These are phyloP conservation scores for Naumovozyma dairenensis DNA, from an alignment of 805 yeast genomes.

Conservation along the genomic window DNA sequence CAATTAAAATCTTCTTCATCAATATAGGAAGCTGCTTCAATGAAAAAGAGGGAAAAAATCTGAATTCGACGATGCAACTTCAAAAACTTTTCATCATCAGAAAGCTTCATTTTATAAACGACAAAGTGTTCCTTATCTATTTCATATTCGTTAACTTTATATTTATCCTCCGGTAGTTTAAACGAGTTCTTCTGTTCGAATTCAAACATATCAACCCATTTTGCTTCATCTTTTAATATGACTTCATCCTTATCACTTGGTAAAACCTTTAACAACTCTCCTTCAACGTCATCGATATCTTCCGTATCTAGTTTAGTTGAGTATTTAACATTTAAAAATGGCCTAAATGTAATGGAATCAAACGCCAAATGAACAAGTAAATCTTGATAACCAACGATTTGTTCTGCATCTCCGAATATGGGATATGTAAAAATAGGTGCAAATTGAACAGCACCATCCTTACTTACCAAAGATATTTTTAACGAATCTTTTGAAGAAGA, in stretches of 20 bases:
- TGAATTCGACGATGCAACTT: constrained; percentile 63
- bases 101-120: constrained; percentile 37
- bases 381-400: constrained; percentile 73
- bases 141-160: constrained; percentile 26
- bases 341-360: constrained; percentile 64
- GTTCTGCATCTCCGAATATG: constrained; percentile 85
- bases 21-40: constrained; percentile 89
- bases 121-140: constrained; percentile 34
- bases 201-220: constrained; percentile 53
- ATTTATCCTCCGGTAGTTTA: constrained; percentile 33
- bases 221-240: constrained; percentile 49
- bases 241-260: constrained; percentile 44
- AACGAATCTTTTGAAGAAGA: constrained; percentile 60
- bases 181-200: constrained; percentile 36
- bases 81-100: constrained; percentile 5
- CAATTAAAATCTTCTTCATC: constrained; percentile 68
- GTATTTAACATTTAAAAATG: constrained; percentile 56
- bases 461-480: constrained; percentile 48
- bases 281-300: constrained; percentile 51
- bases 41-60: constrained; percentile 69
- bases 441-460: constrained; percentile 57
- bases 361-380: constrained; percentile 58
- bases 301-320: constrained; percentile 40
- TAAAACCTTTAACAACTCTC: constrained; percentile 44
- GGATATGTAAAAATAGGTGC: constrained; percentile 83